Evolutionary conservation across 2,329 filamentous ascomycete genomes (phyloP).

Genomic region (Penicillium decumbens): DNA sequence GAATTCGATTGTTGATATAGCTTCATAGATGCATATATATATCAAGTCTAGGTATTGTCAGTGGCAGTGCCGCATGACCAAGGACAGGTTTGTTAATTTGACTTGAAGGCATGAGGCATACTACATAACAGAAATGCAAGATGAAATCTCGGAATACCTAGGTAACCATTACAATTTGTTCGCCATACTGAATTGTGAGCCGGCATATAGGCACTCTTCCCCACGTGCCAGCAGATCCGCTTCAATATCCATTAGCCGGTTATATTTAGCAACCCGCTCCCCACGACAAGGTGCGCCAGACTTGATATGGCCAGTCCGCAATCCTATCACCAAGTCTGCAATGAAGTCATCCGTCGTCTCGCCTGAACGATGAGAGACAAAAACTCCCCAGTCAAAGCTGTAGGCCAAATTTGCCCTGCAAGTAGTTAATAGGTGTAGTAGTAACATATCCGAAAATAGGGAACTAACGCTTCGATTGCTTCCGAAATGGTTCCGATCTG

Average conservation of each 20-base stretch:
- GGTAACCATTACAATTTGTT: no score
- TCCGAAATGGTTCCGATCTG: conserved; percentile 44
- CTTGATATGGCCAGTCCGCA: conserved; percentile 41
- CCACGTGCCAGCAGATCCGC: conserved; percentile 25
- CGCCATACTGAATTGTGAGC: background rate
- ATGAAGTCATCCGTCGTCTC: conserved; percentile 46
- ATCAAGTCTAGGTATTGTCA: no score
- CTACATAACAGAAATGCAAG: no score
- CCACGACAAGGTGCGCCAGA: conserved; percentile 40
- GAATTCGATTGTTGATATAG: no score
- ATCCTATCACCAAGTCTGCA: conserved; percentile 40
- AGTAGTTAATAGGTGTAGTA: background rate
- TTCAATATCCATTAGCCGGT: conserved; percentile 45
- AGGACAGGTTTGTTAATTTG: no score
- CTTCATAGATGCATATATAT: no score
- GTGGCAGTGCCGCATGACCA: no score
- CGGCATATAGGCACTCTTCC: conserved; percentile 26
- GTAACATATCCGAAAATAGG: background rate
- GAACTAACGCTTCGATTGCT: conserved; percentile 37
- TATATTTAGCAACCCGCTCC: conserved; percentile 44
- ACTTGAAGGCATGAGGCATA: no score
- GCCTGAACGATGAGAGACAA: conserved; percentile 43
- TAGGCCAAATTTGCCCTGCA: conserved; percentile 30
- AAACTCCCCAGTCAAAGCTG: conserved; percentile 38
- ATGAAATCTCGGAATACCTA: no score